Percentiles rank a stretch among this genome's conserved stretches.
phyloP scores from a whole-genome alignment of 805 yeast genomes.

The Myxozyma neotropica region DNA sequence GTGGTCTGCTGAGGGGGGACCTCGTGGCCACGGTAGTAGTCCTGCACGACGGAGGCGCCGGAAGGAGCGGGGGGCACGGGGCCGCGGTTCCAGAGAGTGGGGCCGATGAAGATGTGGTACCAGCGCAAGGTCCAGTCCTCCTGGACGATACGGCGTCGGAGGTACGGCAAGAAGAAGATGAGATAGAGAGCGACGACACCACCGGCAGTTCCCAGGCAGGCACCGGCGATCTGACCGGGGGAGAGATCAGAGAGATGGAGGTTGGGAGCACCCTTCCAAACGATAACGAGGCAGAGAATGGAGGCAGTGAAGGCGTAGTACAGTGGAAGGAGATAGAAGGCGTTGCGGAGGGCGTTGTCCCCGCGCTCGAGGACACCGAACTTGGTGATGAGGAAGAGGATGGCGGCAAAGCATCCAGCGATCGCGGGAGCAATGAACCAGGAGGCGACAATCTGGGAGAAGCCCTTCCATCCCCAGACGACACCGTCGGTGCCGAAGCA shows the following conservation, averaged over 20 bases:
- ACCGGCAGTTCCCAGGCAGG: slow-evolving; percentile 66
- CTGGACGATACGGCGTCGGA: slow-evolving; percentile 59
- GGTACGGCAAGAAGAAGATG: slow-evolving; percentile 61
- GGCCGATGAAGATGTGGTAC: slow-evolving; percentile 62
- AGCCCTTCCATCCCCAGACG: slow-evolving; percentile 77
- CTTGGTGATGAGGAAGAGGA: slow-evolving; percentile 62
- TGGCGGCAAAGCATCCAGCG: slow-evolving; percentile 65
- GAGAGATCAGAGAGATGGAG: slow-evolving; percentile 59
- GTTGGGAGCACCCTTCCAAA: slow-evolving; percentile 79
- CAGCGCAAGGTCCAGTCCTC: slow-evolving; percentile 68
- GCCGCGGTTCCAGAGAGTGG: slow-evolving; percentile 59
- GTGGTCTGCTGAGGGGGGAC: slow-evolving; percentile 4
- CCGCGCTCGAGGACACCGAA: slow-evolving; percentile 62
- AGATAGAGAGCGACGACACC: slow-evolving; percentile 57
- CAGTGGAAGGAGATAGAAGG: slow-evolving; percentile 59
- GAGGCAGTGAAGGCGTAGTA: slow-evolving; percentile 63
- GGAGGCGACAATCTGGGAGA: slow-evolving; percentile 71
- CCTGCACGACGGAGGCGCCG: slow-evolving; percentile 58
- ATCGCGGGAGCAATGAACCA: slow-evolving; percentile 78
- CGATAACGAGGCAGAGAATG: slow-evolving; percentile 72
- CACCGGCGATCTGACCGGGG: slow-evolving; percentile 55
- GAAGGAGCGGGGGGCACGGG: slow-evolving; percentile 68
- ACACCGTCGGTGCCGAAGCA: slow-evolving; percentile 64
- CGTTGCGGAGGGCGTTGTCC: slow-evolving; percentile 54
- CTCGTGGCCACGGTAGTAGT: slow-evolving; percentile 63